Base-by-base conservation (phyloP, 345 rosid genomes). In the Lenwebbia sp. region DNA sequence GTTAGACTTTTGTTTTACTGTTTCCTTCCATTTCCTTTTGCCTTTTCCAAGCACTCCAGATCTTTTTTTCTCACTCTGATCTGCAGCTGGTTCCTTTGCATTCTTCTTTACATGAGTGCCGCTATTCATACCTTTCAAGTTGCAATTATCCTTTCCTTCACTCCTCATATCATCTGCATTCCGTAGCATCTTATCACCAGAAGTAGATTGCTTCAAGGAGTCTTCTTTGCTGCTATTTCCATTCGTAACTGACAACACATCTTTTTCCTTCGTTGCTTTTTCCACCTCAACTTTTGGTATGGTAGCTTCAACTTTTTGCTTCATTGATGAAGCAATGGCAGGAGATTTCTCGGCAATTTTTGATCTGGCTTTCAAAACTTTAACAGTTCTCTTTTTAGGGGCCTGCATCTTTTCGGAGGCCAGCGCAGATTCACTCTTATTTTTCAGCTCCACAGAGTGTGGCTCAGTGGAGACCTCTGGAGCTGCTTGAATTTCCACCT, bases 281-380 rank as follows among this genome's bases (percentile, higher is more conserved):
- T 90, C 78, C 87, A 51, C 76, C 84, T 75, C 74, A 33, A 70
- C 85, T 21, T 65, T 86, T 8, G 82, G 22, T 50, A 10, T 26
- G 47, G 78, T 76, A 84, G 26, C 88, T 84, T 82, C 86, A 25
- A 65, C 88, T 23, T 89, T 88, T 87, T 84, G 88, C 74, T 84
- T 84, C 85, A 88, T 87, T 83, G 78, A 74, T 40, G 87, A 54
- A 52, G 56, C 86, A 85, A 87, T 90, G 52, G 86, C 91, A 37
- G 88, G 57, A 86, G 91, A 62, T 84, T 89, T 89, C 89, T 96
- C 94, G 44, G 82, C 86, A 56, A 89, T 84, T 82, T 87, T 92
- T 47, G 92, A 60, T 83, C 85, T 93, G n/a, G 87, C 90, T 89
- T 85, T 92, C 86, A 85, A 75, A 82, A 88, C 88, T 65, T 88